Percentiles rank a stretch among this genome's conserved stretches.
Evolutionary conservation across 768 basidiomycete species (phyloP).

Genomic region (Tulasnella sp.): DNA sequence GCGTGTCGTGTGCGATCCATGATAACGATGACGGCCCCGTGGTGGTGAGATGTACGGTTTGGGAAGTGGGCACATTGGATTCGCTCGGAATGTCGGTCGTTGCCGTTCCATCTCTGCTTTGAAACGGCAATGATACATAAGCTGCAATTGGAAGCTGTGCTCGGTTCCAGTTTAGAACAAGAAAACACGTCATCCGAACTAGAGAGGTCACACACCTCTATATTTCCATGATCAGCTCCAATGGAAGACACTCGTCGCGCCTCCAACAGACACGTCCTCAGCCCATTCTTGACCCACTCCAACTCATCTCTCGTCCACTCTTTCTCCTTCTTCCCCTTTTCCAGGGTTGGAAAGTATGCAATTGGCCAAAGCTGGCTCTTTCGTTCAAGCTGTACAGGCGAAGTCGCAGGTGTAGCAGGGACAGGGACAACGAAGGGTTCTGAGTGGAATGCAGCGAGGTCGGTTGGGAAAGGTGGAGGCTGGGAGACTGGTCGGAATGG

Average conservation of each 20-base stretch:
- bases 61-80: slow-evolving; percentile 28
- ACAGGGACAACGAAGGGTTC: slow-evolving; percentile 35
- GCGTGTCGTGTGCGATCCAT: slow-evolving; percentile 52
- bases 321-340: slow-evolving; percentile 46
- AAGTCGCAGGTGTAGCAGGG: slow-evolving; percentile 58
- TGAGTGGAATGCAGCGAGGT: slow-evolving; percentile 26
- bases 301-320: slow-evolving; percentile 56
- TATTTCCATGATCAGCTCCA: not conserved
- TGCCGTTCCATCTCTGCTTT: not conserved
- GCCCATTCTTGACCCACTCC: slow-evolving; percentile 67
- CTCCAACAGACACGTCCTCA: slow-evolving; percentile 38
- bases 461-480: slow-evolving; percentile 42
- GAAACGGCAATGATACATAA: slow-evolving; percentile 47
- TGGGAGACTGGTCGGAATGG: slow-evolving; percentile 16
- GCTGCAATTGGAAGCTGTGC: slow-evolving; percentile 65
- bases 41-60: no score
- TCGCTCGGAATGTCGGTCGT: slow-evolving; percentile 17
- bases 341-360: slow-evolving; percentile 48
- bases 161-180: not conserved
- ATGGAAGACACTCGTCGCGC: slow-evolving; percentile 30
- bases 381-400: slow-evolving; percentile 47
- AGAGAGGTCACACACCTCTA: no score
- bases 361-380: slow-evolving; percentile 85
- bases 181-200: not conserved
- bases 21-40: no score